phyloP scores from a whole-genome alignment of 495 filamentous ascomycete genomes.

The Trichoderma reesei region DNA sequence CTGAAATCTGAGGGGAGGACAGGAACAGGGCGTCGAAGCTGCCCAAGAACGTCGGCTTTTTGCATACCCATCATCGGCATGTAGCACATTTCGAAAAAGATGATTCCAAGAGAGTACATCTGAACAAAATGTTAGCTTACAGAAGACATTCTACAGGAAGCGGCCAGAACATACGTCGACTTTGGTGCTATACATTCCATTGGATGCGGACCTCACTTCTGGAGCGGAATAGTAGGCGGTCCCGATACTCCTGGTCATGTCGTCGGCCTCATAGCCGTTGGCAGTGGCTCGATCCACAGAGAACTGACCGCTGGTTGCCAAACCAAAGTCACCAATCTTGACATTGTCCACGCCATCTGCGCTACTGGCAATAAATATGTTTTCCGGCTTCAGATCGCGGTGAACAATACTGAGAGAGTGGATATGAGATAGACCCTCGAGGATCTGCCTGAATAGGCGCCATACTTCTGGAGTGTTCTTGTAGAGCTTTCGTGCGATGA shows the following conservation, averaged over 20 bases:
- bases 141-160: slow-evolving; percentile 13
- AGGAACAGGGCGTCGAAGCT: slow-evolving; percentile 58
- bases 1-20: slow-evolving; percentile 65
- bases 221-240: slow-evolving; percentile 92
- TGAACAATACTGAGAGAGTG: slow-evolving; percentile 90
- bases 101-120: slow-evolving; percentile 96
- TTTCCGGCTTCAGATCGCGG: slow-evolving; percentile 95
- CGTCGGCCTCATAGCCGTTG: slow-evolving; percentile 38
- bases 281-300: slow-evolving; percentile 54
- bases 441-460: slow-evolving; percentile 83
- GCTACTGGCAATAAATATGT: slow-evolving; percentile 67
- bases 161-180: slow-evolving; percentile 58
- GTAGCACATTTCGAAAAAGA: slow-evolving; percentile 97
- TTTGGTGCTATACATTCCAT: slow-evolving; percentile 78
- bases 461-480: slow-evolving; percentile 69
- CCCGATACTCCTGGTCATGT: slow-evolving; percentile 79
- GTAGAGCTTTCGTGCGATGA: slow-evolving; percentile 68
- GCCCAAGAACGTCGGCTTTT: slow-evolving; percentile 62
- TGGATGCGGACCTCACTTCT: slow-evolving; percentile 65
- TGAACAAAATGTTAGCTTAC: slow-evolving; percentile 18
- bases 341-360: slow-evolving; percentile 73
- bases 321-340: slow-evolving; percentile 91
- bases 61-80: slow-evolving; percentile 79
- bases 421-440: slow-evolving; percentile 85
- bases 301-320: slow-evolving; percentile 82